Conservation (phyloP, 345 rosid genomes). For the Dimocarpus longan region DNA sequence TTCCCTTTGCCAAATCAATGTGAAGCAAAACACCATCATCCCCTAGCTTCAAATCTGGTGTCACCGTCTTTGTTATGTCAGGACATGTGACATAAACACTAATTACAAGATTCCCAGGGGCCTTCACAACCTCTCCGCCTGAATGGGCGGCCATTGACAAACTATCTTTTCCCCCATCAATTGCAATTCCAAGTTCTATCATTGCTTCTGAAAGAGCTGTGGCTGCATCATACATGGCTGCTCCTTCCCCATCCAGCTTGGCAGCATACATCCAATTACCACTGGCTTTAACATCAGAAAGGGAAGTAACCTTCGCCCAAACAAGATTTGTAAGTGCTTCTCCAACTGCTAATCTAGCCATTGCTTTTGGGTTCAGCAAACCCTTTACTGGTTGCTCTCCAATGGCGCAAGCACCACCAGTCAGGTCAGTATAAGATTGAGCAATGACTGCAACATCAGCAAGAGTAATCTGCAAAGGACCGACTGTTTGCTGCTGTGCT, state of each 20-base stretch:
- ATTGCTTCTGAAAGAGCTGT: constrained; percentile 78
- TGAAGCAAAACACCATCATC: constrained; percentile 72
- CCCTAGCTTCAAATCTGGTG: constrained; percentile 83
- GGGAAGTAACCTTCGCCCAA: constrained; percentile 89
- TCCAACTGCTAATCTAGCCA: constrained; percentile 95
- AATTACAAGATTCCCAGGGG: constrained; percentile 95
- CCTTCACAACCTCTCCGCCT: constrained; percentile 81
- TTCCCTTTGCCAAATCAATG: constrained; percentile 87
- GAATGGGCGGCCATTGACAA: constrained; percentile 94
- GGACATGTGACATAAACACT: constrained; percentile 84
- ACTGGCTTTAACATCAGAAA: constrained; percentile 91
- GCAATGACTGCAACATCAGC: constrained; percentile 97
- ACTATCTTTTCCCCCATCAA: constrained; percentile 96
- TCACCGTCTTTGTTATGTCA: constrained; percentile 87
- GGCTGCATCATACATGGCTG: constrained; percentile 95
- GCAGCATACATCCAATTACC: constrained; percentile 99
- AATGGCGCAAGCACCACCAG: constrained; percentile 91
- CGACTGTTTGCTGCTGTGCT: constrained; percentile 98
- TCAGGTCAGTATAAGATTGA: constrained; percentile 72
- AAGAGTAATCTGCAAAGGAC: constrained; percentile 87
- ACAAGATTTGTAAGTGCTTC: constrained; percentile 94
- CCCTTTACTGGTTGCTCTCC: constrained; percentile 97
- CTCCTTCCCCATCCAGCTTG: constrained; percentile 94
- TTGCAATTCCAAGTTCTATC: constrained; percentile 93
- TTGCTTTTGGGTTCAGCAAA: constrained; percentile 81